Evolutionary conservation across 2,329 filamentous ascomycete species (phyloP), one percentile per base, ranked within the genome.

Genomic region (Claviceps monticola): DNA sequence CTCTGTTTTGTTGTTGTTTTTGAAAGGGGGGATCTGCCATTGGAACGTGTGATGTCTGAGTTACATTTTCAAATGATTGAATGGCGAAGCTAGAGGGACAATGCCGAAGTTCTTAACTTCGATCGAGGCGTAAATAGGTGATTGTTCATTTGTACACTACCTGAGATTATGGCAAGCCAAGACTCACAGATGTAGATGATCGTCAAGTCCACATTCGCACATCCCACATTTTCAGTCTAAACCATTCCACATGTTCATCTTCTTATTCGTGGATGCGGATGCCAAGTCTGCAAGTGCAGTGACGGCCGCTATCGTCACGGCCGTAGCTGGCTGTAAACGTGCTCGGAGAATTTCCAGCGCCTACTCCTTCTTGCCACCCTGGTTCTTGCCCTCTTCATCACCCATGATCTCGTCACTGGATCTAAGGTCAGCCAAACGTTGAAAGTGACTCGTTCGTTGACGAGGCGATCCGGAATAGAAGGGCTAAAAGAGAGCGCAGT

Each of bases 381-480:
- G 79, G 48, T 80, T 74, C 70, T 79, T 83, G 68, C 29, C 29
- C 9, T 34, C 29, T 34, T 9, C 29, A 34, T 34, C 29, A 34
- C 29, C 29, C 11, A 85, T 87, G 62, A 93, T 74, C 58, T 88
- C 83, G 62, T 93, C 83, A 65, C 87, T 93, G 62, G 17, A 13
- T 19, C 5, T 46, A 23, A 38, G 14, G 26, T 21, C 4, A n/a
- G 34, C 21, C 42, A n/a, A 26, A 48, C 2, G 43, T 49, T 34
- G 29, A 11, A 34, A 34, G 53, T 55, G 53, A 54, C 54, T 16
- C 42, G 19, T 2, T 19, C 19, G 9, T 46, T 46, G 23, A 46
- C 14, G 2, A 17, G 6, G 44, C 16, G 72, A 16, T 39, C 4
- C 7, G 16, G 37, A 34, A 4, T 34, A 34, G 9, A 34, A 9